These are phyloP conservation scores for Fragaria vesca DNA, from an alignment of 306 rosid species.

Conservation along the genomic window DNA sequence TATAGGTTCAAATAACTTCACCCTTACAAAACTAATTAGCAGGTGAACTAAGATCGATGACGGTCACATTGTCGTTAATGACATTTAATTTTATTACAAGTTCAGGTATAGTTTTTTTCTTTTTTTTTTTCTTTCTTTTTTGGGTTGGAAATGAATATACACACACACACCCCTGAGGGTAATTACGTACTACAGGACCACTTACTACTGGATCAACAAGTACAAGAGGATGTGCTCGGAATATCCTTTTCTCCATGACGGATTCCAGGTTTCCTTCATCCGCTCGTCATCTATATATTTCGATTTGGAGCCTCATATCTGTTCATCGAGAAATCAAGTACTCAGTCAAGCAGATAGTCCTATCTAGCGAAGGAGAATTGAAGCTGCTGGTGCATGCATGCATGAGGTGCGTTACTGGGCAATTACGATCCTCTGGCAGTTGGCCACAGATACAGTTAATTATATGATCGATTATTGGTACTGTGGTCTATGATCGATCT, in stretches of 20 bases:
- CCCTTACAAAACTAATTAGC: no score
- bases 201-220: neutral
- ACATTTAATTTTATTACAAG: no score
- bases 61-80: neutral
- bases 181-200: constrained; percentile 4
- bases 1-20: no score
- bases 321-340: neutral
- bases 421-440: constrained; percentile 56
- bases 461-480: neutral
- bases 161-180: neutral
- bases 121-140: neutral
- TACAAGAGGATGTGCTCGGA: constrained; percentile 18
- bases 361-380: neutral
- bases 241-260: constrained; percentile 12
- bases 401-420: constrained; percentile 58
- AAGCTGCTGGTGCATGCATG: constrained; percentile 4
- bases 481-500: neutral
- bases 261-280: neutral
- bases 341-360: neutral
- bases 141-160: neutral
- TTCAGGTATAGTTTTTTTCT: no score
- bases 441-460: neutral
- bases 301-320: neutral
- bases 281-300: constrained; percentile 32
- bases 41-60: no score